Evolutionary conservation across 2,329 filamentous ascomycete species (phyloP), one percentile per base, ranked within the genome.

Genomic region (Cadophora gregata): DNA sequence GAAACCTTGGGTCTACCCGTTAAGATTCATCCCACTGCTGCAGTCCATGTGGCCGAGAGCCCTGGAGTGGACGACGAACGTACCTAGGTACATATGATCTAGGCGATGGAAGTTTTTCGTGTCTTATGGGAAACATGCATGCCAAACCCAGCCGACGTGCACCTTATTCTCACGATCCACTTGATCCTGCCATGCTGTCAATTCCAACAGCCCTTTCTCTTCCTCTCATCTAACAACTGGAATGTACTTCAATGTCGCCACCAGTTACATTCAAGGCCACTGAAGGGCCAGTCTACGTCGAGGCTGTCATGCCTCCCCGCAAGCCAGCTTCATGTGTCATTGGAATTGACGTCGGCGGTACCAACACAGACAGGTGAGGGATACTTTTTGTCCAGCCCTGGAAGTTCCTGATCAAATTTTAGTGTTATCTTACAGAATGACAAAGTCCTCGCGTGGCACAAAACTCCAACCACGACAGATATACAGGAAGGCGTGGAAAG

Each of bases 311-410:
- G 70, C 68, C 72, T 59, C 68, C 72, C 56, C 68, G 70, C 21
- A 73, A 71, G 50, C 48, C 69, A 16, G 48, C 68, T 31, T 69
- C 72, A 27, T 72, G 67, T 67, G 70, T 75, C 4, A 75, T 76
- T 50, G 75, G 75, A 21, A 73, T 88, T 1, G 86, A 89, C 70
- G 82, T 89, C 31, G 86, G 87, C 8, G 86, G 86, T 19, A 89
- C 87, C 0, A 89, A 86, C 0, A 86, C 85, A 4, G 86, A 73
- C 59, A 65, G 71, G 69, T 69, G 29, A 64, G 60, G 47, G 29
- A 6, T 53, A n/a, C 24, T 27, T 3, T 45, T 8, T 16, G 5
- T 50, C 8, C 38, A 19, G 45, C 21, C 19, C 12, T 27, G 42
- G 16, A 24, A 10, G 8, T 24, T 58, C 50, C 60, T 63, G 24